Conservation (phyloP, 1,139 yeast species). For the Saccharomyces hybrid region DNA sequence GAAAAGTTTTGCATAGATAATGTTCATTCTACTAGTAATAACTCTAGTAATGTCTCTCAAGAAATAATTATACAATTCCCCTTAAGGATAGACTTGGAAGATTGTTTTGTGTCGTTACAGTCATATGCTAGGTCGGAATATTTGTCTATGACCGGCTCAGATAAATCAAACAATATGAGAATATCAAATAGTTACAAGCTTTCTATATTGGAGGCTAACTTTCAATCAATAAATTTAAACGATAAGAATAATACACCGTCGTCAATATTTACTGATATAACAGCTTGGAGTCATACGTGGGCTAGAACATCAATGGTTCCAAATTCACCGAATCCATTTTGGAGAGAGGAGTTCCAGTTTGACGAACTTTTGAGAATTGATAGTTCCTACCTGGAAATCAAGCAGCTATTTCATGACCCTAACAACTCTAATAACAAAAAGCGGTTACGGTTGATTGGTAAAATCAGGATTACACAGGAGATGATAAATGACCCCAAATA, state of each 20-base stretch:
- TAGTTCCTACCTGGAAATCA: slow-evolving; percentile 9
- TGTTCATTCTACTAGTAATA: slow-evolving; percentile 18
- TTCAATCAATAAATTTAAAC: slow-evolving; percentile 16
- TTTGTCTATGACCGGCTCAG: slow-evolving; percentile 23
- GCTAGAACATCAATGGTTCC: slow-evolving; percentile 57
- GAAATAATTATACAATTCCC: slow-evolving; percentile 57
- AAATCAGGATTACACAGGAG: slow-evolving; percentile 50
- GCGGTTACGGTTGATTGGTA: slow-evolving; percentile 40
- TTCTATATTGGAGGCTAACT: slow-evolving; percentile 64
- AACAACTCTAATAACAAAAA: slow-evolving; percentile 13
- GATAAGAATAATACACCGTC: slow-evolving; percentile 17
- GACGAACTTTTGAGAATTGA: slow-evolving; percentile 51
- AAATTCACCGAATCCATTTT: slow-evolving; percentile 48
- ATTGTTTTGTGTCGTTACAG: slow-evolving; percentile 72
- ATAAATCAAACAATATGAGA: slow-evolving; percentile 33
- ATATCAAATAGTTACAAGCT: slow-evolving; percentile 47
- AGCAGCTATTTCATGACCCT: slow-evolving; percentile 46
- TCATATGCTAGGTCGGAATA: slow-evolving; percentile 60
- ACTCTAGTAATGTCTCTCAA: slow-evolving; percentile 13
- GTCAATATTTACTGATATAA: slow-evolving; percentile 52
- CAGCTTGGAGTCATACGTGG: slow-evolving; percentile 64
- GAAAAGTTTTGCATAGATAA: slow-evolving; percentile 20
- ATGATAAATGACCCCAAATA: slow-evolving; percentile 33
- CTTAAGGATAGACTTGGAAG: slow-evolving; percentile 65
- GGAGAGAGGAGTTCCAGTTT: slow-evolving; percentile 61